Conservation (phyloP, 1,284 basidiomycete species). For the Irpex rosettiformis region DNA sequence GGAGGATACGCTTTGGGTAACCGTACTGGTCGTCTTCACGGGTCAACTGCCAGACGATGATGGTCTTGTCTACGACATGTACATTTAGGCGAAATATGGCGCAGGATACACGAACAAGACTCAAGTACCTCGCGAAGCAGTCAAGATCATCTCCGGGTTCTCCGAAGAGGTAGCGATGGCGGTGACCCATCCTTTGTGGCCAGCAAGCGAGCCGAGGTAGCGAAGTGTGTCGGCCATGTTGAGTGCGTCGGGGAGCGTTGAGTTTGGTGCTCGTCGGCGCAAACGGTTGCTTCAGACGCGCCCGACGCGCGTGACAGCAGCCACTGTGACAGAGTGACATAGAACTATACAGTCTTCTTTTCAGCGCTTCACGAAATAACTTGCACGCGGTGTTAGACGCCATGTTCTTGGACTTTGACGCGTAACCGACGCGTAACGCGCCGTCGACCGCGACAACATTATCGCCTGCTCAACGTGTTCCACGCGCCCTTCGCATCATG, state of each 20-base stretch:
- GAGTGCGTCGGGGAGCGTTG: conserved; percentile 5
- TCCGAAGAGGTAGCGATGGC: conserved; percentile 96
- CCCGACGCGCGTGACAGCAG: conserved; percentile 41
- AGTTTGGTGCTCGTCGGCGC: conserved; percentile 28
- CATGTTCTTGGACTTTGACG: not conserved
- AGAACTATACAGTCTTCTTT: conserved; percentile 37
- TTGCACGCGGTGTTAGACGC: not conserved
- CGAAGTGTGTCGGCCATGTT: conserved; percentile 52
- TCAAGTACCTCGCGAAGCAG: conserved; percentile 87
- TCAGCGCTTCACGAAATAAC: conserved; percentile 3
- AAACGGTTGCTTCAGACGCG: conserved; percentile 12
- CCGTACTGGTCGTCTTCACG: conserved; percentile 93
- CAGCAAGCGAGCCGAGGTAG: conserved; percentile 90
- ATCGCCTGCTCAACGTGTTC: no score
- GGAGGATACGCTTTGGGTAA: conserved; percentile 95
- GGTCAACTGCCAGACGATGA: conserved; percentile 99
- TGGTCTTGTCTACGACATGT: conserved; percentile 84
- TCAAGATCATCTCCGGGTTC: conserved; percentile 96
- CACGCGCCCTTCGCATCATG: no score
- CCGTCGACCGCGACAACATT: no score
- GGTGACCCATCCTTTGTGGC: conserved; percentile 97
- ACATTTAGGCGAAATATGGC: conserved; percentile 16
- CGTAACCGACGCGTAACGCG: no score
- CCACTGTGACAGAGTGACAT: conserved; percentile 48
- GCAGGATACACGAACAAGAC: conserved; percentile 17